phyloP scores from a whole-genome alignment of 2,329 filamentous ascomycete species.

The Mycosphaerella arachidis region DNA sequence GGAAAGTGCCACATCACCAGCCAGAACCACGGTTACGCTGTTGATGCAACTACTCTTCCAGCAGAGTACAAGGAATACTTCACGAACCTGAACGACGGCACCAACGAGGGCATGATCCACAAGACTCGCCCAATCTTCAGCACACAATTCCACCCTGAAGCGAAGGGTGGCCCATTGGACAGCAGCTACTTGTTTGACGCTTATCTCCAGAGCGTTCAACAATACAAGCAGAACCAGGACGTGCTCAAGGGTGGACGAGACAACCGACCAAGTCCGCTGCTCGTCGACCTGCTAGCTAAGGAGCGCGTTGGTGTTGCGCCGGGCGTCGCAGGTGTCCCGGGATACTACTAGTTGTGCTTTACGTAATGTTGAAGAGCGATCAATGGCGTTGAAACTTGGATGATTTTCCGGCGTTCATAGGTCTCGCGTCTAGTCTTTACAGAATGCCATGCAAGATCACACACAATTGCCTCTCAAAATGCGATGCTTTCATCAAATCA shows the following conservation, averaged over 20 bases:
- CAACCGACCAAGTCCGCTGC: conserved; percentile 78
- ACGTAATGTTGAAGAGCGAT: not conserved
- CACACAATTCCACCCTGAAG: conserved; percentile 98
- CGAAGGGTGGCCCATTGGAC: conserved; percentile 94
- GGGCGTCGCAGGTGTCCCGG: conserved; percentile 3
- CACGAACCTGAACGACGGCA: conserved; percentile 94
- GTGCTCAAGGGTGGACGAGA: conserved; percentile 68
- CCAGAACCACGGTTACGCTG: conserved; percentile 97
- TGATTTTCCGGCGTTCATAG: not conserved
- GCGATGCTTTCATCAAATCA: not conserved
- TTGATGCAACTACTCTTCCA: conserved; percentile 77
- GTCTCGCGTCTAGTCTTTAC: not conserved
- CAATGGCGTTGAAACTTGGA: not conserved
- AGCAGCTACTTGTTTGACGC: conserved; percentile 94
- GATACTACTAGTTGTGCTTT: not conserved
- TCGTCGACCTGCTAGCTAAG: conserved; percentile 88
- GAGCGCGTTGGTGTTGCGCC: conserved; percentile 81
- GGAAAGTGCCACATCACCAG: conserved; percentile 97
- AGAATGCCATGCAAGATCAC: not conserved
- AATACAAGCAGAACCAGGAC: conserved; percentile 80
- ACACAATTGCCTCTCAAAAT: not conserved
- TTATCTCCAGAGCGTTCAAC: conserved; percentile 83
- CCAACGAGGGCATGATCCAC: conserved; percentile 97
- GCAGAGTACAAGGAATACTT: conserved; percentile 96
- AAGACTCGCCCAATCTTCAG: conserved; percentile 94